phyloP scores from a whole-genome alignment of 441 rosid genomes.

The Arabidopsis hybrid region DNA sequence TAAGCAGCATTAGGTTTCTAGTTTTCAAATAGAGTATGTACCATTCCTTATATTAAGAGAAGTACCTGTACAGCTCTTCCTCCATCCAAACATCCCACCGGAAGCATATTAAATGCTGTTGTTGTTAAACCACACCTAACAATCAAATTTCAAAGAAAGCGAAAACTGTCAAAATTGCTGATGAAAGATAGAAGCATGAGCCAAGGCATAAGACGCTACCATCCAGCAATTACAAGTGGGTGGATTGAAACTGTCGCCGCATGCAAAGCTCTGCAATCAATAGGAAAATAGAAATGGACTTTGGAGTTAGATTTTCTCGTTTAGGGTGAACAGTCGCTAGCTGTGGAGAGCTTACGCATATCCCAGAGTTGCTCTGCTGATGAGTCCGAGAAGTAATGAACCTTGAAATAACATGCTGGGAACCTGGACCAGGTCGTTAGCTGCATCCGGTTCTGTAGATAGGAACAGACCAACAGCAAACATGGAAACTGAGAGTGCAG shows the following conservation, averaged over 20 bases:
- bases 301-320: constrained; percentile 32
- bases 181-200: constrained; percentile 10
- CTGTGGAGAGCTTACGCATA: constrained; percentile 65
- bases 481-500: constrained; percentile 88
- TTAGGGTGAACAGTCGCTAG: constrained; percentile 27
- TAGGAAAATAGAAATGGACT: constrained; percentile 1
- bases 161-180: neutral
- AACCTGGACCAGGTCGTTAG: constrained; percentile 89
- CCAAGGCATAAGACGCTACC: constrained; percentile 55
- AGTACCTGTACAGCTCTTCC: constrained; percentile 95
- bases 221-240: constrained; percentile 96
- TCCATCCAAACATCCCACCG: constrained; percentile 94
- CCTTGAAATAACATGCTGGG: constrained; percentile 96
- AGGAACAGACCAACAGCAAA: constrained; percentile 85
- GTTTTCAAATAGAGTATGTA: neutral
- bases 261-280: constrained; percentile 79
- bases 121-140: constrained; percentile 97
- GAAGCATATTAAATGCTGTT: constrained; percentile 94
- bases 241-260: constrained; percentile 87
- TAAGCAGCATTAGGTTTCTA: neutral
- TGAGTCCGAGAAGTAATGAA: constrained; percentile 93
- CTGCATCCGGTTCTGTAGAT: constrained; percentile 73
- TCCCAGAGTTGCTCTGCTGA: constrained; percentile 92
- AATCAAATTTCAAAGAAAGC: constrained; percentile 38
- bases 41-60: neutral